phyloP scores from a whole-genome alignment of 2,329 filamentous ascomycete genomes.

The Cryphonectria radicalis region DNA sequence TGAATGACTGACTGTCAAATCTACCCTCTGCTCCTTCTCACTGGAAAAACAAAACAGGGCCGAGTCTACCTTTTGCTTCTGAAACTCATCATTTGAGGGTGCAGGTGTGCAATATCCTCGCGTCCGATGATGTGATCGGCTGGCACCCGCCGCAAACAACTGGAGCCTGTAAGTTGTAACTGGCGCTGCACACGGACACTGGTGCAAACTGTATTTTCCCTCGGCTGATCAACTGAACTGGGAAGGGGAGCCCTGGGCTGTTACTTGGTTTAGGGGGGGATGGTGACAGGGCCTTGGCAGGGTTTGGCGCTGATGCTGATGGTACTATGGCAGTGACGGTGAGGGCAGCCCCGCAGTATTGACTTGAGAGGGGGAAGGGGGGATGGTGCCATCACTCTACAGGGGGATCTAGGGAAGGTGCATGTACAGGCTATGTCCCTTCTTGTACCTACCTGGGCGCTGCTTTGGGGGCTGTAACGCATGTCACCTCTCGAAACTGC shows the following conservation, averaged over 20 bases:
- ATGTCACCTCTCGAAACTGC: background rate
- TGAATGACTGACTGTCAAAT: background rate
- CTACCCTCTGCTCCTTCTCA: too few relatives aligned
- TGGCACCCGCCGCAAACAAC: background rate
- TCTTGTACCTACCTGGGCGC: background rate
- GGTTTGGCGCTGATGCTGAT: background rate
- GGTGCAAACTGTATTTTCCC: background rate
- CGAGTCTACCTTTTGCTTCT: background rate
- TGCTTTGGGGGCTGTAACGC: background rate
- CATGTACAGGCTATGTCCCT: constrained; percentile 7
- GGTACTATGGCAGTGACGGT: background rate
- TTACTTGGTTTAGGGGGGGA: background rate
- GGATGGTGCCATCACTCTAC: background rate
- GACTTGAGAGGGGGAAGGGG: too few relatives aligned
- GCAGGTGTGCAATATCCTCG: constrained; percentile 7
- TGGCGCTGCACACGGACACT: background rate
- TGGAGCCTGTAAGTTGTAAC: too few relatives aligned
- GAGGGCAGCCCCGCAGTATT: background rate
- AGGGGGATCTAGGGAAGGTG: background rate
- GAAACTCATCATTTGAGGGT: constrained; percentile 11
- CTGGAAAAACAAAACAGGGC: too few relatives aligned
- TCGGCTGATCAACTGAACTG: background rate
- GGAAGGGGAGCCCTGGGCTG: background rate
- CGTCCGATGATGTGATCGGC: constrained; percentile 12
- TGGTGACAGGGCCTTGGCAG: background rate